Evolutionary conservation across 1,139 yeast species (phyloP).

Genomic region (Candida buenavistaensis): DNA sequence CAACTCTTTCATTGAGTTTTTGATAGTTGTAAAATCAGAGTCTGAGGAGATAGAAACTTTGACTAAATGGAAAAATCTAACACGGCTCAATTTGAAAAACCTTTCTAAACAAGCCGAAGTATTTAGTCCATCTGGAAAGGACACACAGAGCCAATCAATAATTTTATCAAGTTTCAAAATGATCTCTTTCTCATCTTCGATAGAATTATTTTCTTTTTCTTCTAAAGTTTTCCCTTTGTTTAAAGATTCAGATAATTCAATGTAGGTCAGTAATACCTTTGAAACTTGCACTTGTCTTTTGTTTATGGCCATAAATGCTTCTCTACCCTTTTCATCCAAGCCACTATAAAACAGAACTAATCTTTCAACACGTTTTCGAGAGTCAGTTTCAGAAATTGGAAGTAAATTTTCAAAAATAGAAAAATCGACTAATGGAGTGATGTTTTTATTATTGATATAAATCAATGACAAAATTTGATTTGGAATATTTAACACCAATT

Average conservation of each 20-base stretch:
- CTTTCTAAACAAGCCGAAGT: constrained; percentile 50
- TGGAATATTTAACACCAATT: constrained; percentile 53
- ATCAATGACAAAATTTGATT: constrained; percentile 63
- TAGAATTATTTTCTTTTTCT: constrained; percentile 35
- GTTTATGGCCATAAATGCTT: constrained; percentile 67
- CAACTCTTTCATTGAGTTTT: constrained; percentile 63
- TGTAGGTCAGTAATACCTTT: constrained; percentile 35
- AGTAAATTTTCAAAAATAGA: constrained; percentile 60
- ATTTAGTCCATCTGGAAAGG: constrained; percentile 55
- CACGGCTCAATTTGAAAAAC: constrained; percentile 54
- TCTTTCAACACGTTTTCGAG: constrained; percentile 50
- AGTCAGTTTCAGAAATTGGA: constrained; percentile 51
- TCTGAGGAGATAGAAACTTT: constrained; percentile 55
- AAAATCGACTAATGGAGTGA: constrained; percentile 68
- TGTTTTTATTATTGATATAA: constrained; percentile 71
- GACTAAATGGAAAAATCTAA: constrained; percentile 57
- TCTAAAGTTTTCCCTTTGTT: constrained; percentile 30
- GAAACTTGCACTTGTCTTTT: constrained; percentile 66
- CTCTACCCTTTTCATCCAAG: constrained; percentile 58
- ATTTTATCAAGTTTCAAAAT: constrained; percentile 51
- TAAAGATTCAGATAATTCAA: constrained; percentile 35
- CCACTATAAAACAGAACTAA: constrained; percentile 48
- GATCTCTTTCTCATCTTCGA: constrained; percentile 19
- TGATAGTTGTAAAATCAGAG: constrained; percentile 60
- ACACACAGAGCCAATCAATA: constrained; percentile 61